phyloP scores from a whole-genome alignment of 1,284 basidiomycete genomes.

The Leucoagaricus sp. region DNA sequence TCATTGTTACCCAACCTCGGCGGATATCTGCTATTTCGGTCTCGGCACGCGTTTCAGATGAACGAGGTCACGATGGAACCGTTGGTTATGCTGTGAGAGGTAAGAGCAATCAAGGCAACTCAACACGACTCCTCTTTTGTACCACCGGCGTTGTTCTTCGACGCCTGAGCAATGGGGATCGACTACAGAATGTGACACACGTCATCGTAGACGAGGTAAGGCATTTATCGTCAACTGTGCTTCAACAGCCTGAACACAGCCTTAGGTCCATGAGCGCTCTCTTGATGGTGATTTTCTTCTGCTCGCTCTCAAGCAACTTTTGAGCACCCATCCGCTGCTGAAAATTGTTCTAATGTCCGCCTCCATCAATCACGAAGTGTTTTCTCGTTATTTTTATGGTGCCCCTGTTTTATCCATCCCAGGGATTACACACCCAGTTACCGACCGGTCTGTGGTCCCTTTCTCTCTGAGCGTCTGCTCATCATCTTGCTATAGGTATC shows the following conservation, averaged over 20 bases:
- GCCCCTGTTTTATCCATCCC: constrained; percentile 87
- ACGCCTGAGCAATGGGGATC: constrained; percentile 75
- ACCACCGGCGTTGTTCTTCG: constrained; percentile 92
- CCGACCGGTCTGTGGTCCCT: constrained; percentile 56
- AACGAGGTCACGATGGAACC: constrained; percentile 82
- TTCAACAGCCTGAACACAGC: neutral
- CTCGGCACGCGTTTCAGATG: constrained; percentile 84
- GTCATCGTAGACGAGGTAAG: constrained; percentile 88
- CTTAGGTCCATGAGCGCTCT: constrained; percentile 85
- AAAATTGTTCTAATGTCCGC: constrained; percentile 89
- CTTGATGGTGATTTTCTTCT: constrained; percentile 90
- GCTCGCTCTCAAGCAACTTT: constrained; percentile 80
- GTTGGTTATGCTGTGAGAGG: constrained; percentile 92
- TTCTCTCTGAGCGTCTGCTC: constrained; percentile 10
- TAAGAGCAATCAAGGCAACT: constrained; percentile 70
- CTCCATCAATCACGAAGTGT: constrained; percentile 87
- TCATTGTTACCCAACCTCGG: constrained; percentile 90
- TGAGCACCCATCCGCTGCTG: constrained; percentile 69
- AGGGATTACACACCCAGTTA: constrained; percentile 80
- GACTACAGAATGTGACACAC: constrained; percentile 76
- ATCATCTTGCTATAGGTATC: constrained; percentile 50
- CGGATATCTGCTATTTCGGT: constrained; percentile 91
- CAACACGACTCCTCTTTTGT: constrained; percentile 85
- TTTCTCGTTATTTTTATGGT: constrained; percentile 77
- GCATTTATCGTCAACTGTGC: neutral